Evolutionary conservation across 441 rosid genomes (phyloP), one percentile per base, ranked within the genome.

Genomic region (Erodium texanum): DNA sequence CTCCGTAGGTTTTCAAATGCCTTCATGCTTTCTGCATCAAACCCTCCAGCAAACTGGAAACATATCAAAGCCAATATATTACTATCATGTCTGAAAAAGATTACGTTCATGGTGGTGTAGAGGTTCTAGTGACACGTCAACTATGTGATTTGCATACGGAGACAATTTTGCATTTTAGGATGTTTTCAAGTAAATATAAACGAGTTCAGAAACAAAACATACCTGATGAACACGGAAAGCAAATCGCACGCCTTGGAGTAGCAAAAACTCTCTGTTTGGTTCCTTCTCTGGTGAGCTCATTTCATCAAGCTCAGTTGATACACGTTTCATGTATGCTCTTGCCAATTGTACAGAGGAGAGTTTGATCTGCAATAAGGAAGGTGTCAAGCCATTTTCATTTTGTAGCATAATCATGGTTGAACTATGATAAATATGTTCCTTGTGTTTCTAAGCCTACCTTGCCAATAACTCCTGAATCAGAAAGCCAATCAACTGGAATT

Each of bases 201-300:
- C 38, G 7, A 34, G 38, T 5, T 34, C 38, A 48, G 58, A 18
- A 16, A 19, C 32, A 64, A 43, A 24, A 15, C 10, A 58, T 84
- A 91, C 97, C 93, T 94, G 96, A 78, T 94, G 99, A 68, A 89
- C 96, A 75, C 96, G 96, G 79, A 94, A 94, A 15, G 97, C 99
- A 24, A 94, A 94, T 0, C 96, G 93, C 32, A 91, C 90, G 9
- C 96, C 97, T 83, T 94, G 99, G 71, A 94, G 85, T 54, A 89
- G 81, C 85, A 87, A 80, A 77, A 94, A 94, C 74, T 94, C 99
- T 81, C 94, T 86, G 79, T 86, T 87, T 29, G 96, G 96, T 76
- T 91, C 96, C 76, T 91, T 94, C 36, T 94, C 99, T 16, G 92
- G 81, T 63, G 89, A 92, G 18, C 77, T 82, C 74, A 85, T 36